A percentile compares a stretch with the other conserved stretches of the same genome.
Conservation (phyloP, 768 basidiomycete genomes). For the Lyophyllum shimeji region DNA sequence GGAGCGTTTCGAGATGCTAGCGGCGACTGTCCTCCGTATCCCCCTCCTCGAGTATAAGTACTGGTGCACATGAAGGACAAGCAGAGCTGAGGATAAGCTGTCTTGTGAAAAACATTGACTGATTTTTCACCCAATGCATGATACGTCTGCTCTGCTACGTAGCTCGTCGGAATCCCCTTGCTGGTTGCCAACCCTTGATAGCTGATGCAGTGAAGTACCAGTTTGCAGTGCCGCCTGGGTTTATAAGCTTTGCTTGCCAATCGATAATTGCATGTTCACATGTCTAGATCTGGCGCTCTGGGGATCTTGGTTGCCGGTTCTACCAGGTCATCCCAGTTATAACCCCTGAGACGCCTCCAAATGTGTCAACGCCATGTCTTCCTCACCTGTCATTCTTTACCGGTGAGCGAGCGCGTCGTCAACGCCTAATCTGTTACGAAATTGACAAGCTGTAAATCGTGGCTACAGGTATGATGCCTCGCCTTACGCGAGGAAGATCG, state of each 20-base stretch:
- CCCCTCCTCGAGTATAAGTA: too few relatives aligned
- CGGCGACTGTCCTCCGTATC: background rate
- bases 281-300: background rate
- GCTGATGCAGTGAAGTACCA: too few relatives aligned
- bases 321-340: background rate
- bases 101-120: too few relatives aligned
- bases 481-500: constrained; percentile 51
- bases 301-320: constrained; percentile 2
- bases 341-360: background rate
- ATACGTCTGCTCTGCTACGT: too few relatives aligned
- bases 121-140: too few relatives aligned
- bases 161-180: background rate
- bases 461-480: constrained; percentile 48
- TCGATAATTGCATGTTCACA: constrained; percentile 3
- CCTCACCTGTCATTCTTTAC: constrained; percentile 41
- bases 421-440: background rate
- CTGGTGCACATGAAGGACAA: too few relatives aligned
- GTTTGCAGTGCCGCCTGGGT: too few relatives aligned
- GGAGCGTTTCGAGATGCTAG: background rate
- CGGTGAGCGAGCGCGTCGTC: constrained; percentile 31
- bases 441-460: background rate
- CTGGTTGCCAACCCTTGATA: too few relatives aligned
- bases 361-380: constrained; percentile 9
- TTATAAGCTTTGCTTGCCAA: background rate
- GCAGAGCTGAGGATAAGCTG: too few relatives aligned